These are phyloP conservation scores for Claviceps sp. DNA, from an alignment of 2,329 filamentous ascomycete species.

Conservation along the genomic window DNA sequence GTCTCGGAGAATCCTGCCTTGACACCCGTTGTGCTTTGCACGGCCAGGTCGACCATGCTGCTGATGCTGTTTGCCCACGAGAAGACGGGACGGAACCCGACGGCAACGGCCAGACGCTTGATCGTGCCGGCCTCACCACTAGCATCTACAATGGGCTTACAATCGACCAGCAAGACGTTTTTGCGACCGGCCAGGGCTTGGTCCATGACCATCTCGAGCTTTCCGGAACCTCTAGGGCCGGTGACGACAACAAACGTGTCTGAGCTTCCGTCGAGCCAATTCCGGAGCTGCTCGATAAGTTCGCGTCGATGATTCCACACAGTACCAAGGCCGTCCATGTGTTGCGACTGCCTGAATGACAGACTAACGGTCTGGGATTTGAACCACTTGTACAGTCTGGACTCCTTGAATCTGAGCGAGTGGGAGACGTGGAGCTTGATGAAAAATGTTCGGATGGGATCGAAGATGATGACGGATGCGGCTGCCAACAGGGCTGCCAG, in stretches of 20 bases:
- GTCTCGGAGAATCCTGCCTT: conserved; percentile 94
- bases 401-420: conserved; percentile 61
- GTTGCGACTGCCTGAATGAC: conserved; percentile 44
- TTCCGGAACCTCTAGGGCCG: conserved; percentile 81
- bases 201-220: conserved; percentile 75
- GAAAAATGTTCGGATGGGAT: conserved; percentile 87
- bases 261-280: conserved; percentile 75
- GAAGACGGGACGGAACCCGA: conserved; percentile 88
- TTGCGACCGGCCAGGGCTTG: conserved; percentile 65
- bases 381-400: conserved; percentile 66
- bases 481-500: conserved; percentile 70
- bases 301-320: conserved; percentile 81
- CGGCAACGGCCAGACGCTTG: conserved; percentile 62
- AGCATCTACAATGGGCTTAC: conserved; percentile 84
- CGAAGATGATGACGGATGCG: conserved; percentile 78
- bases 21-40: conserved; percentile 84
- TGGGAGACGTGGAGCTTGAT: conserved; percentile 78
- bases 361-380: conserved; percentile 48
- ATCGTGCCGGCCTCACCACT: conserved; percentile 81
- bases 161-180: conserved; percentile 78
- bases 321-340: conserved; percentile 59
- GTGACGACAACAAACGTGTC: conserved; percentile 92
- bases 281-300: conserved; percentile 68
- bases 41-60: conserved; percentile 81
- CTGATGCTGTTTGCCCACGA: conserved; percentile 94